phyloP scores from a whole-genome alignment of 306 rosid species.

The Castanospermum australe region DNA sequence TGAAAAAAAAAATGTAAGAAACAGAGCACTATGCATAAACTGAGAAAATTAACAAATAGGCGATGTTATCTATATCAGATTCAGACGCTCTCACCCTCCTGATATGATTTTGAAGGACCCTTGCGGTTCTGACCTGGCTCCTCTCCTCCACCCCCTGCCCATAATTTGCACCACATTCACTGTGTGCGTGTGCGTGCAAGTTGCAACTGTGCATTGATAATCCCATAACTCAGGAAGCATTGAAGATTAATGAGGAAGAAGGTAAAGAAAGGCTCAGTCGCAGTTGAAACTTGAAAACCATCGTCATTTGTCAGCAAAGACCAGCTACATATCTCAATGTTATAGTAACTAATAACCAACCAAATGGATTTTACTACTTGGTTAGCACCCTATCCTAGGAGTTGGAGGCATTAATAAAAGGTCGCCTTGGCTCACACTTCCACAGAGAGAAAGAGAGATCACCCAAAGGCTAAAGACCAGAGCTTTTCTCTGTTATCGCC shows the following conservation, averaged over 20 bases:
- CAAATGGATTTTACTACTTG: constrained; percentile 20
- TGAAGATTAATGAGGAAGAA: neutral
- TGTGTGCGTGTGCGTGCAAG: neutral
- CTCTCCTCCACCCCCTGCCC: neutral
- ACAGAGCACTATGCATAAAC: too few species aligned
- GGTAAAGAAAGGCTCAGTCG: neutral
- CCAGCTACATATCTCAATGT: constrained; percentile 41
- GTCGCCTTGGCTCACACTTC: constrained; percentile 16
- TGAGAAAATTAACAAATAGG: too few species aligned
- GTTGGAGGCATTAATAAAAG: constrained; percentile 23
- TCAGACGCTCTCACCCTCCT: too few species aligned
- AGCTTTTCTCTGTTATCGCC: neutral
- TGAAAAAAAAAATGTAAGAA: too few species aligned
- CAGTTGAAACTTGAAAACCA: neutral
- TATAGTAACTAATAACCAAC: constrained; percentile 21
- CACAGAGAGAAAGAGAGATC: constrained; percentile 2
- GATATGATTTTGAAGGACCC: neutral
- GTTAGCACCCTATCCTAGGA: constrained; percentile 30
- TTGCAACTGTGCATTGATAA: neutral
- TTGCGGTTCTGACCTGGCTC: neutral
- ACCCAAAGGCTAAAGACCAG: neutral
- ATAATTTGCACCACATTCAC: neutral
- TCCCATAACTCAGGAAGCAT: constrained; percentile 20
- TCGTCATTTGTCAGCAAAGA: constrained; percentile 15
- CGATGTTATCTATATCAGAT: too few species aligned